Percentiles rank a stretch among this genome's conserved stretches.
Evolutionary conservation across 768 basidiomycete genomes (phyloP).

Genomic region (Tubosaeta brunneosetosa): DNA sequence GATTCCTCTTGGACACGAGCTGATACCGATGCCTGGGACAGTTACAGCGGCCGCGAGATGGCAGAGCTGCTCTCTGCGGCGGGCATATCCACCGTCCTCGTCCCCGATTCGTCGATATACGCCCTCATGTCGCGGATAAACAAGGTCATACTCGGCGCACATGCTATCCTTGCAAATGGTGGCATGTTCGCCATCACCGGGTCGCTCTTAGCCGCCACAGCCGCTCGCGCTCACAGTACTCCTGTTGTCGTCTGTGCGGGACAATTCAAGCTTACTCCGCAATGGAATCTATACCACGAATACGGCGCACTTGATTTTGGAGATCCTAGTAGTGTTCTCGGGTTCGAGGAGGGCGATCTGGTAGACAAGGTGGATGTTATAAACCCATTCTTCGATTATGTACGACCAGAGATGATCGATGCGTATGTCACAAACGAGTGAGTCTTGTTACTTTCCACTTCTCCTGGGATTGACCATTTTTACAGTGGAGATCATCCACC

Average conservation of each 20-base stretch:
- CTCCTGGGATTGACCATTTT: constrained; percentile 5
- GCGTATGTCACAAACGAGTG: constrained; percentile 97
- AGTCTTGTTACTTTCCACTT: constrained; percentile 34
- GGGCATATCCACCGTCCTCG: constrained; percentile 89
- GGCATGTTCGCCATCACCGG: constrained; percentile 91
- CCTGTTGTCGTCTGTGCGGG: constrained; percentile 93
- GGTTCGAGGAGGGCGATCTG: constrained; percentile 72
- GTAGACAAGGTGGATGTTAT: constrained; percentile 88
- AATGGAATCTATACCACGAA: constrained; percentile 85
- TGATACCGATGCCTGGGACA: constrained; percentile 27
- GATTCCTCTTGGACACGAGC: not conserved
- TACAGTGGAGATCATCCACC: constrained; percentile 92
- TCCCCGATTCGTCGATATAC: constrained; percentile 94
- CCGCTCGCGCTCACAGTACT: constrained; percentile 84
- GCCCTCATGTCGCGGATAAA: constrained; percentile 96
- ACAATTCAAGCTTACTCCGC: constrained; percentile 92
- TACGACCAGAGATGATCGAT: constrained; percentile 86
- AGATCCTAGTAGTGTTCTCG: constrained; percentile 58
- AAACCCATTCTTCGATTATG: constrained; percentile 96
- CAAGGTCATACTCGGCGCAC: constrained; percentile 93
- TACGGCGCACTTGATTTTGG: constrained; percentile 82
- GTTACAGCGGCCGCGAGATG: constrained; percentile 83
- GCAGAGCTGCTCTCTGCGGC: constrained; percentile 74
- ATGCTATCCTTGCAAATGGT: constrained; percentile 95
- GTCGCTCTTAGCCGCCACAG: constrained; percentile 77